Base-by-base conservation (phyloP, 1,284 basidiomycete species). In the Blastosporella zonata region DNA sequence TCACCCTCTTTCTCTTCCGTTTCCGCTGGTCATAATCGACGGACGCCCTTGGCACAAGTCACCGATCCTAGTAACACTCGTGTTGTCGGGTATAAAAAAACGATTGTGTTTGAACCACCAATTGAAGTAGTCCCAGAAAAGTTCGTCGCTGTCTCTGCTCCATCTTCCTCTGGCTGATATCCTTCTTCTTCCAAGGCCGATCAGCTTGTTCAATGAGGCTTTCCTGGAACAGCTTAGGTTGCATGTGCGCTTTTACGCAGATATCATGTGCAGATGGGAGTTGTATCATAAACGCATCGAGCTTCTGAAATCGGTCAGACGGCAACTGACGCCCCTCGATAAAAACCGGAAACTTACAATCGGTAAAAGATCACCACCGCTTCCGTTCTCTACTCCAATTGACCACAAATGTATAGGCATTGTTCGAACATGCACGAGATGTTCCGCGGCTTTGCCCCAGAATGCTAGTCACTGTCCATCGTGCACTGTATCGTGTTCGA, bases 241-340 rank as follows among this genome's bases (percentile, higher is more conserved):
- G 8, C 85, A 90, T 62, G 68, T 89, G n/a, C 65, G 82, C 33
- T 73, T 75, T 0, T 93, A 92, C 62, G 84, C 84, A 1, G 88
- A 93, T 54, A 72, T 85, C 57, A 69, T 93, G 10, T 81, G 85
- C 52, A 71, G 83, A 35, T 88, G 87, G 81, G 72, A 81, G 53
- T 65, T 92, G 37, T 70, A 78, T 47, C 75, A 80, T 22, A 83
- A 87, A 59, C 77, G 90, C 12, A 67, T 83, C 9, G 85, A 87
- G 50, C 68, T 93, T 10, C 63, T 91, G 47, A 87, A 88, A 57
- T 74, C 82, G 46, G 72, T 79, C 35, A 72, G 70, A 53, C 62
- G 45, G 50, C 65, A 47, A 50, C 57, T 55, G 42, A 58, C 54
- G 49, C 41, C 51, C 37, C 44, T 58, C 51, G 61, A 68, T 37